phyloP scores from a whole-genome alignment of 73 alveolate genomes.

The Strombidium stylifer region DNA sequence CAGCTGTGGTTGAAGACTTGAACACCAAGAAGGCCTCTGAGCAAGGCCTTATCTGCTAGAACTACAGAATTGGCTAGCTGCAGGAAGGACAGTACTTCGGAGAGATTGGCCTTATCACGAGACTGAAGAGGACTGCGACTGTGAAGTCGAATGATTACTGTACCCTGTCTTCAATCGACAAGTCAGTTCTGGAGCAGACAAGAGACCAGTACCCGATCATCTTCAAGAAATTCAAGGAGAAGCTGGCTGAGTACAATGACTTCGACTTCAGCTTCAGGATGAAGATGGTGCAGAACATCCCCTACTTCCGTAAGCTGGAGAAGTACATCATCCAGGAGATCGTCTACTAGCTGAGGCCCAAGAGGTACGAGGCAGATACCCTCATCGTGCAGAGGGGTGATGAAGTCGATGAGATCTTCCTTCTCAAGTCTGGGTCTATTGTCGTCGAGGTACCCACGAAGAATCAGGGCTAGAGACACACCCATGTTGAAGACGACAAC shows the following conservation, averaged over 20 bases:
- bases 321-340: constrained; percentile 21
- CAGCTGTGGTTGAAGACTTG: background rate
- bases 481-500: too few relatives aligned
- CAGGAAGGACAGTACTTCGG: constrained; percentile 52
- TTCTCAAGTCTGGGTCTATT: constrained; percentile 42
- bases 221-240: constrained; percentile 15
- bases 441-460: constrained; percentile 35
- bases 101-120: constrained; percentile 51
- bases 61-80: background rate
- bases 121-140: constrained; percentile 52
- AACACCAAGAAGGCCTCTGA: background rate
- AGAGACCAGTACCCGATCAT: constrained; percentile 42
- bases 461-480: background rate
- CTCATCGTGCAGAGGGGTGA: constrained; percentile 48
- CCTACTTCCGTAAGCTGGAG: constrained; percentile 33
- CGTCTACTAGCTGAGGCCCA: constrained; percentile 39
- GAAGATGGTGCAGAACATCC: constrained; percentile 42
- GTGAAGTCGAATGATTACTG: constrained; percentile 25
- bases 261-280: constrained; percentile 29
- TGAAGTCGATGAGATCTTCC: constrained; percentile 27
- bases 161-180: constrained; percentile 23
- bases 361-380: constrained; percentile 35
- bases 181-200: constrained; percentile 2
- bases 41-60: background rate
- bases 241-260: constrained; percentile 30